Conservation (phyloP, 2,329 filamentous ascomycete species). For the Penicillium sp. region DNA sequence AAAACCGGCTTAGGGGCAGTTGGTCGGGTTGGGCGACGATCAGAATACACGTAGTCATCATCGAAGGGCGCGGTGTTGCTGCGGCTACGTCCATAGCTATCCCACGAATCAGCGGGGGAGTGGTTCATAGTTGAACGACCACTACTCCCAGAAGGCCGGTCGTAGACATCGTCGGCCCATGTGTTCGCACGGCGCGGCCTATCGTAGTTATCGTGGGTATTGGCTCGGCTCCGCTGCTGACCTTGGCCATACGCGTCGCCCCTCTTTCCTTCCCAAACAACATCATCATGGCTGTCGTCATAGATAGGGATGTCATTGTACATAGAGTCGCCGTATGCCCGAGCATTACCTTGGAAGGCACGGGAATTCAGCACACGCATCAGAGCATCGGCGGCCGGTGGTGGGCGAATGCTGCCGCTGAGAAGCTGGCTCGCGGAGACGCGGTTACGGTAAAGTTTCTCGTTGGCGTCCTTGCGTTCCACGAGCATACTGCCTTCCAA, state of each 20-base stretch:
- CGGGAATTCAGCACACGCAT: constrained; percentile 81
- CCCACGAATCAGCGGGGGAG: constrained; percentile 30
- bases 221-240: constrained; percentile 54
- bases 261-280: constrained; percentile 74
- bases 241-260: constrained; percentile 70
- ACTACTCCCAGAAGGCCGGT: constrained; percentile 37
- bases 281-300: constrained; percentile 74
- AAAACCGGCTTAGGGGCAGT: constrained; percentile 89
- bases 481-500: constrained; percentile 90
- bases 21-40: constrained; percentile 69
- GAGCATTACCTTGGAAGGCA: constrained; percentile 67
- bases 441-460: constrained; percentile 85
- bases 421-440: constrained; percentile 80
- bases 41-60: constrained; percentile 54
- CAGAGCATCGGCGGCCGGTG: constrained; percentile 76
- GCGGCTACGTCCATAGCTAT: constrained; percentile 30
- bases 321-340: constrained; percentile 59
- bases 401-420: constrained; percentile 70
- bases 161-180: constrained; percentile 51
- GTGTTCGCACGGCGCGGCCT: constrained; percentile 46
- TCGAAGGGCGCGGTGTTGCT: constrained; percentile 41
- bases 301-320: constrained; percentile 95
- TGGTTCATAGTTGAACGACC: constrained; percentile 37
- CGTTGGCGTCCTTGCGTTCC: constrained; percentile 92
- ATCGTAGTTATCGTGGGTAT: constrained; percentile 49